Percentiles rank a stretch among this genome's conserved stretches.
Conservation (phyloP, 768 basidiomycete genomes). For the Mrakia hoshinonis region DNA sequence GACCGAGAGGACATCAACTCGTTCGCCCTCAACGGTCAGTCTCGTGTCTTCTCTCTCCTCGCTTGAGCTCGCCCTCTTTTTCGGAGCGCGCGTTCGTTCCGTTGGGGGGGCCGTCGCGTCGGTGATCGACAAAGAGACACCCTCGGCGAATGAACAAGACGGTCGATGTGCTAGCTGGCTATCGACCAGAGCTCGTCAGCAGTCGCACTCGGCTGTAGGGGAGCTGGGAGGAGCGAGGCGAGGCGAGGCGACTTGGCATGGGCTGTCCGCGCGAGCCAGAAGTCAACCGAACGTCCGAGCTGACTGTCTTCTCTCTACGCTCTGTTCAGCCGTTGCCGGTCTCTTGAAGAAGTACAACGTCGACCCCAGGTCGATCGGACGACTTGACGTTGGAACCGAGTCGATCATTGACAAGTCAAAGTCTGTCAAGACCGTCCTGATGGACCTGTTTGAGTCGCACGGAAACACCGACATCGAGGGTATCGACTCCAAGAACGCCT, state of each 20-base stretch:
- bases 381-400: constrained; percentile 96
- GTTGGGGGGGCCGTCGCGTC: too few relatives aligned
- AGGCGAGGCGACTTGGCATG: background rate
- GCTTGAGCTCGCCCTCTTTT: background rate
- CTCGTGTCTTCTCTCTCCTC: background rate
- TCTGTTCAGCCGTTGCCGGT: constrained; percentile 63
- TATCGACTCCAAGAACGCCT: constrained; percentile 98
- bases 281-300: too few relatives aligned
- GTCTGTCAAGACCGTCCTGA: constrained; percentile 93
- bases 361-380: constrained; percentile 91
- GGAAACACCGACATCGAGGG: constrained; percentile 98
- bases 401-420: constrained; percentile 99
- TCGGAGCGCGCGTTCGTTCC: too few relatives aligned
- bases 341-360: constrained; percentile 90
- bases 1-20: constrained; percentile 99
- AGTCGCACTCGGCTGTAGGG: too few relatives aligned
- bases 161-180: too few relatives aligned
- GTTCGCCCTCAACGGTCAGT: constrained; percentile 81
- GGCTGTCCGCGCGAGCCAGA: too few relatives aligned
- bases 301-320: too few relatives aligned
- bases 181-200: too few relatives aligned
- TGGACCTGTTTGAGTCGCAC: constrained; percentile 89
- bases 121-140: too few relatives aligned
- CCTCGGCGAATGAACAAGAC: too few relatives aligned
- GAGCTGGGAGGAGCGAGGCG: too few relatives aligned